These are phyloP conservation scores for Beauveria bassiana DNA, from an alignment of 2,329 filamentous ascomycete species.

Conservation along the genomic window DNA sequence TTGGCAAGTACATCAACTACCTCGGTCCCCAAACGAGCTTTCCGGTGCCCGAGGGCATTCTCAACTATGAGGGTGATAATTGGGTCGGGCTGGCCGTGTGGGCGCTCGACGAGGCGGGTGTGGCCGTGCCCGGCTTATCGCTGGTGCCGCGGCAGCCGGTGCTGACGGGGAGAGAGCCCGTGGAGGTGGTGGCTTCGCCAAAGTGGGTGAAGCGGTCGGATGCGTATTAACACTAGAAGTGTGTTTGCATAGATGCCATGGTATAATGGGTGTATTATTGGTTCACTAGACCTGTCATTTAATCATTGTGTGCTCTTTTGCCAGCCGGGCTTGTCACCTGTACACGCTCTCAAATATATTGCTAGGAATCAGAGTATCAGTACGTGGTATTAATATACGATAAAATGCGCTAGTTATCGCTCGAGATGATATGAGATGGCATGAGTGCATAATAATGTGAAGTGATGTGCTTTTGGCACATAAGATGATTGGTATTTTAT, in stretches of 20 bases:
- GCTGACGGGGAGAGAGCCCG: constrained; percentile 25
- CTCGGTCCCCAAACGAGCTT: constrained; percentile 61
- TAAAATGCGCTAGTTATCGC: neutral
- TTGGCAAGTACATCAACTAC: constrained; percentile 46
- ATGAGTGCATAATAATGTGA: neutral
- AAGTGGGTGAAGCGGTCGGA: constrained; percentile 37
- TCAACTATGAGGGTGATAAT: constrained; percentile 60
- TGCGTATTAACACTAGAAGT: constrained; percentile 37
- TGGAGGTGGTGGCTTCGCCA: constrained; percentile 37
- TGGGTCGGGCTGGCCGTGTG: constrained; percentile 59
- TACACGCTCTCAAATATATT: too few species aligned
- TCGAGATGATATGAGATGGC: neutral
- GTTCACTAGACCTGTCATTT: neutral
- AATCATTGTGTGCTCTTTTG: neutral
- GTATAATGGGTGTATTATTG: neutral
- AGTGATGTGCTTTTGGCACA: neutral
- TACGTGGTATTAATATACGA: too few species aligned
- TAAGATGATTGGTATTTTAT: neutral
- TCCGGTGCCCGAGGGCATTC: constrained; percentile 59
- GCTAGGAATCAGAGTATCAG: too few species aligned
- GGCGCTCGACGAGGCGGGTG: constrained; percentile 28
- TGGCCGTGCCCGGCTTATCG: constrained; percentile 28
- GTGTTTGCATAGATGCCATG: neutral
- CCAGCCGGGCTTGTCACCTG: too few species aligned
- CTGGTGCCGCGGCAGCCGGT: constrained; percentile 24